Evolutionary conservation across 2,329 filamentous ascomycete species (phyloP), one percentile per base, ranked within the genome.

Genomic region (Arachnomyces sp.): DNA sequence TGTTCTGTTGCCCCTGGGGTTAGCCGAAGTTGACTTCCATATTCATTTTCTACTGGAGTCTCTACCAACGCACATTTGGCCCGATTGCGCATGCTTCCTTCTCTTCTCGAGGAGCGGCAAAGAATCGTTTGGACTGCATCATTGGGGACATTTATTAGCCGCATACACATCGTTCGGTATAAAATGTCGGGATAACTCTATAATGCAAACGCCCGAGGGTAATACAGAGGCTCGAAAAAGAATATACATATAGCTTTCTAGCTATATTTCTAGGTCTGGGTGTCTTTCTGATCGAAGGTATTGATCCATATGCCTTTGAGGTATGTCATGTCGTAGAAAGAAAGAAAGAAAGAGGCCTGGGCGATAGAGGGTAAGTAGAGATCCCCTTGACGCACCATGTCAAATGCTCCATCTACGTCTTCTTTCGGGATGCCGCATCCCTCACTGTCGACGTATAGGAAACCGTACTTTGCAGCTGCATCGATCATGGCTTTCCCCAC

Each of bases 361-460:
- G 33, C 36, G 15, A 15, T 4, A 14, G 12, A 18, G 2, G 31
- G 34, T 21, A 25, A 25, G 21, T 25, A 25, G 21, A 25, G 5
- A 25, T 25, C 21, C 21, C 9, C 21, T n/a, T 15, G 7, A 52
- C 65, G 51, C 69, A 92, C 88, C 56, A 94, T 62, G 11, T 73
- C 66, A 67, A 95, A 96, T 7, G 84, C 81, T 33, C 71, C 67
- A 7, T 84, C 73, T 31, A 95, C 78, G 39, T 81, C 75, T 18
- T 73, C 63, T 0, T 73, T 64, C 0, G 82, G 69, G 35, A 95
- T 86, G 44, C 83, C 78, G 9, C 72, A 70, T 32, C 80, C 82
- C 15, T 78, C 74, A 55, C 86, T 89, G 56, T 80, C 82, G 54
- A 96, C 80, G 59, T 92, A 96, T 45, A 95, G 77, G 62, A 96